Percentiles rank a stretch among this genome's conserved stretches.
Conservation (phyloP, 345 rosid species). For the Carallia brachiata region DNA sequence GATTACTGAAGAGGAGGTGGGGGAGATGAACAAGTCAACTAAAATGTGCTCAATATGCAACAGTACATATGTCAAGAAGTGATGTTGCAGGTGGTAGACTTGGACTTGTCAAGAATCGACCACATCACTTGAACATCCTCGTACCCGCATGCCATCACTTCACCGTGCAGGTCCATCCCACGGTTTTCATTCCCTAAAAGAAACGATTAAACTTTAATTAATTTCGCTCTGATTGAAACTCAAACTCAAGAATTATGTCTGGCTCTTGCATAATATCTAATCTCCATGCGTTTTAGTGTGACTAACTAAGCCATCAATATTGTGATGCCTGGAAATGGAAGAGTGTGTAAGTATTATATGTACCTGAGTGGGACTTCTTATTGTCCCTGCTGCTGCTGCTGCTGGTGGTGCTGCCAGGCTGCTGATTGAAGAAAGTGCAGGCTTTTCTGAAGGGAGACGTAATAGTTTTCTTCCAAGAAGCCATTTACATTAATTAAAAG, state of each 20-base stretch:
- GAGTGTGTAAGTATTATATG: too few species aligned
- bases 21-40: too few species aligned
- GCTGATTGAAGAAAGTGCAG: slow-evolving; percentile 73
- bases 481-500: slow-evolving; percentile 31
- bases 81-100: slow-evolving; percentile 28
- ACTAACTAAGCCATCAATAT: too few species aligned
- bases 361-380: slow-evolving; percentile 31
- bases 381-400: slow-evolving; percentile 26
- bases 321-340: too few species aligned
- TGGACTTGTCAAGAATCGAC: slow-evolving; percentile 94
- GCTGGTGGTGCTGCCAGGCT: slow-evolving; percentile 28
- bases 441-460: slow-evolving; percentile 78
- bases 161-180: slow-evolving; percentile 73
- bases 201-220: too few species aligned
- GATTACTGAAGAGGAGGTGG: too few species aligned
- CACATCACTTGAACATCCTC: slow-evolving; percentile 95
- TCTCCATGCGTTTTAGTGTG: too few species aligned
- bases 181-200: slow-evolving; percentile 52
- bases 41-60: too few species aligned
- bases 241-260: too few species aligned
- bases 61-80: too few species aligned
- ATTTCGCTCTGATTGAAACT: too few species aligned
- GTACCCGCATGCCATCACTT: slow-evolving; percentile 90
- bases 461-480: slow-evolving; percentile 82
- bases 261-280: too few species aligned